Percentiles rank a stretch among this genome's conserved stretches.
Evolutionary conservation across 257 asterid species (phyloP).

Genomic region (Solanum arcanum): DNA sequence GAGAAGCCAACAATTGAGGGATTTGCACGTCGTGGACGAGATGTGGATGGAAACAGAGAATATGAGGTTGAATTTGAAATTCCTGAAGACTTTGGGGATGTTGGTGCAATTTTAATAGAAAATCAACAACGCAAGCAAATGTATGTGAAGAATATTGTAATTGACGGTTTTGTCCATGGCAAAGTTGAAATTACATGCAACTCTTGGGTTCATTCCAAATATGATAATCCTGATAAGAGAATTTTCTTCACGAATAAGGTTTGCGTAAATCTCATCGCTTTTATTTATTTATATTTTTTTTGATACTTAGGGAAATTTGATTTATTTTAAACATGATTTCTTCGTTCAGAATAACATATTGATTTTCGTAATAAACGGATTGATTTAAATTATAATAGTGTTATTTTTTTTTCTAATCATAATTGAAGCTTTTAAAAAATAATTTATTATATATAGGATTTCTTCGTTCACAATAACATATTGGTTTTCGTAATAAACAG

Average conservation of each 20-base stretch:
- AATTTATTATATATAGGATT: too few species aligned
- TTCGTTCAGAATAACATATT: background rate
- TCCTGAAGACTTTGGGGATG: constrained; percentile 40
- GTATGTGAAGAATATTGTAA: constrained; percentile 27
- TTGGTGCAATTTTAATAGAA: constrained; percentile 53
- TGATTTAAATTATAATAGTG: background rate
- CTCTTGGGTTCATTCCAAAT: constrained; percentile 60
- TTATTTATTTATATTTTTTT: background rate
- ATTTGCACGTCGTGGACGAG: constrained; percentile 15
- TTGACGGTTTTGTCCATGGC: constrained; percentile 23
- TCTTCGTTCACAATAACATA: too few species aligned
- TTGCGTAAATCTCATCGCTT: background rate
- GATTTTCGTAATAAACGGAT: too few species aligned
- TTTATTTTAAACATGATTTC: background rate
- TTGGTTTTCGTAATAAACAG: too few species aligned
- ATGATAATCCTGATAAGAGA: constrained; percentile 19
- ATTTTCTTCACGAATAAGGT: constrained; percentile 62
- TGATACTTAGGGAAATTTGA: background rate
- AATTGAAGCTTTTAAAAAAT: too few species aligned
- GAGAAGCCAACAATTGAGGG: constrained; percentile 24
- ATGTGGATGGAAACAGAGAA: background rate
- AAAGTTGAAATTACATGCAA: constrained; percentile 20
- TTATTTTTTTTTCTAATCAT: too few species aligned
- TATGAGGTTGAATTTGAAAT: constrained; percentile 27
- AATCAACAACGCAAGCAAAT: constrained; percentile 50